Conservation (phyloP, 768 basidiomycete species). For the Mycena vitilis region DNA sequence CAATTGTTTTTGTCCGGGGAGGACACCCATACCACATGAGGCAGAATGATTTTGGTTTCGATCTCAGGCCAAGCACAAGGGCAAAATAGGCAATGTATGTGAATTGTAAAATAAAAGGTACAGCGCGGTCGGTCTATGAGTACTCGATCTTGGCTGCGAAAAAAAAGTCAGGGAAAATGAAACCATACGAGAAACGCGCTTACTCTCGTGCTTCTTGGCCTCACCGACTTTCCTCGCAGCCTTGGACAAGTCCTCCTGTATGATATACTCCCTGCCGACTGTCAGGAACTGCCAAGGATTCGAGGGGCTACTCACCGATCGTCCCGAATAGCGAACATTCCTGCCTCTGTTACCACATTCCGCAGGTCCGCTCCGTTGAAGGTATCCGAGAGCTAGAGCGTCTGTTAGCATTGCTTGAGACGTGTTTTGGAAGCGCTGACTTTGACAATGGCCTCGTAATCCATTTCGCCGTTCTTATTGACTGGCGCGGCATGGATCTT, state of each 20-base stretch:
- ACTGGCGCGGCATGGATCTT: slow-evolving; percentile 97
- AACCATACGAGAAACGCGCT: slow-evolving; percentile 45
- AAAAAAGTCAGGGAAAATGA: slow-evolving; percentile 27
- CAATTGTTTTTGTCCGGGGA: too few species aligned
- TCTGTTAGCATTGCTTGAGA: slow-evolving; percentile 13
- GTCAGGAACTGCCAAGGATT: slow-evolving; percentile 16
- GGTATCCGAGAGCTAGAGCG: slow-evolving; percentile 77
- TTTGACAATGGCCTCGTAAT: slow-evolving; percentile 98
- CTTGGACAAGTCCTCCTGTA: slow-evolving; percentile 96
- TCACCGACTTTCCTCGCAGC: slow-evolving; percentile 95
- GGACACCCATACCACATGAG: too few species aligned
- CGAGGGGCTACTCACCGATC: slow-evolving; percentile 69
- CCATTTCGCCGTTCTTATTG: slow-evolving; percentile 95
- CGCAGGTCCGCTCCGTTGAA: slow-evolving; percentile 98
- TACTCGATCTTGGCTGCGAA: slow-evolving; percentile 66
- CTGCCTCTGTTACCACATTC: slow-evolving; percentile 95
- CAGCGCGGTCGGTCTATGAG: slow-evolving; percentile 37
- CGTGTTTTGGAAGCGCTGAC: slow-evolving; percentile 48
- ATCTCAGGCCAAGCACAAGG: slow-evolving; percentile 7
- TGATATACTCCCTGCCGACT: slow-evolving; percentile 78
- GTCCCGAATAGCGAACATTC: slow-evolving; percentile 98
- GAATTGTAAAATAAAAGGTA: slow-evolving; percentile 14
- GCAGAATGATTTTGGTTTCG: neutral
- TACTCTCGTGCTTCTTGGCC: slow-evolving; percentile 98
- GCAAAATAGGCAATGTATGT: neutral